Evolutionary conservation across 192 early-diverging fungal species (phyloP), one percentile per base, ranked within the genome.

Genomic region (Rhizoclosmatium sp.): DNA sequence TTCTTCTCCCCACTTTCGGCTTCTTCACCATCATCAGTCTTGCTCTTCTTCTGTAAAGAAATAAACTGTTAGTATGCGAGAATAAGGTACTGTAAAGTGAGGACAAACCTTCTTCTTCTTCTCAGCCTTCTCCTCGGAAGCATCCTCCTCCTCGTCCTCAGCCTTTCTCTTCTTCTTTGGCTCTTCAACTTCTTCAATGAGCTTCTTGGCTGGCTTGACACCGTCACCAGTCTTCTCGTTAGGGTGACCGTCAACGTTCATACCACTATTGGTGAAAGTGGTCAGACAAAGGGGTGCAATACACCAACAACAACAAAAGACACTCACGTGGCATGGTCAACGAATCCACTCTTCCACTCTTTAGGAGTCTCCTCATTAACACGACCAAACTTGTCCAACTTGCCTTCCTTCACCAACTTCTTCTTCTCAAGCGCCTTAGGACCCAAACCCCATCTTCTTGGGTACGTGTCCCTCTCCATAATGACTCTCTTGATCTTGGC

Each of bases 401-500:
- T 97, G 42, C 98, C 98, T 47, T 96, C 95, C 89, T 96, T 95
- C 89, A 98, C 93, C 77, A 99, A 81, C 89, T 97, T 96, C 92
- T 99, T 99, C 91, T 99, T 99, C 86, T 95, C 93, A 82, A 91
- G 88, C 23, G 98, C 98, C 82, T 95, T 91, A 40, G 97, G 97
- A 59, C 98, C 98, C 76, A 99, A 87, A 19, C 98, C 98, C 98
- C 98, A 99, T 79, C 94, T 91, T 66, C 96, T 92, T 59, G 98
- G 98, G 85, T 99, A 99, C 4, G 98, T 98, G 86, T 99, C 98
- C 62, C 98, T 93, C 86, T 99, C 98, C 98, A 99, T 99, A 75
- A 99, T 98, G 44, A 99, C 98, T 80, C 98, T 93, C 93, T 99
- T 99, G 82, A 99, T 98, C 91, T 98, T 98, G 81, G 98, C 96